These are phyloP conservation scores for Solioccasus polychromus DNA, from an alignment of 768 basidiomycete species.

Conservation along the genomic window DNA sequence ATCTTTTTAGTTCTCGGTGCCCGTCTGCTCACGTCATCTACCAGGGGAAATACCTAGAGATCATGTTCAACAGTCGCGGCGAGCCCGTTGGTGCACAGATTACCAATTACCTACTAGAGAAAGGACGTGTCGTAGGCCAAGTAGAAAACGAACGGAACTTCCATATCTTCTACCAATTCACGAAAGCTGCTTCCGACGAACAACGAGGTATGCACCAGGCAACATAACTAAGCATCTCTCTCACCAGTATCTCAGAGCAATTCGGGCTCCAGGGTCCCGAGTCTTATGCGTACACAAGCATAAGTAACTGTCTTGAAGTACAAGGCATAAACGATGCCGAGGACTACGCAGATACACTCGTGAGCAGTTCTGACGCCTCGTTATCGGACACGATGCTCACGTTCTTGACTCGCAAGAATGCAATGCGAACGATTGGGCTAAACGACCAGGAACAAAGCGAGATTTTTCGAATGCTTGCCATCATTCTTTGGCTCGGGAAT, in stretches of 20 bases:
- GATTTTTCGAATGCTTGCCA: slow-evolving; percentile 91
- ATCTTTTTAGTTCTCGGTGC: background rate
- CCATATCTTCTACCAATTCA: slow-evolving; percentile 99
- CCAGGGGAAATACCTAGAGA: slow-evolving; percentile 98
- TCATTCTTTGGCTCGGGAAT: slow-evolving; percentile 95
- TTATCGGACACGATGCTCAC: slow-evolving; percentile 2
- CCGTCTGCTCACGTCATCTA: slow-evolving; percentile 12
- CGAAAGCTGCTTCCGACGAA: slow-evolving; percentile 86
- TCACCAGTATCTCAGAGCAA: slow-evolving; percentile 55
- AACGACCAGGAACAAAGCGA: slow-evolving; percentile 79
- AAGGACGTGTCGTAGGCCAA: slow-evolving; percentile 94
- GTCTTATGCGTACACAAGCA: slow-evolving; percentile 88
- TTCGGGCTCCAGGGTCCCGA: slow-evolving; percentile 97
- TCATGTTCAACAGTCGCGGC: slow-evolving; percentile 94
- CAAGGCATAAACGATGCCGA: slow-evolving; percentile 84
- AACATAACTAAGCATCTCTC: slow-evolving; percentile 2
- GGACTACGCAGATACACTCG: slow-evolving; percentile 87
- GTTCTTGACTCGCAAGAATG: slow-evolving; percentile 51
- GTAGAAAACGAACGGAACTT: slow-evolving; percentile 96
- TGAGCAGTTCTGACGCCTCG: slow-evolving; percentile 36
- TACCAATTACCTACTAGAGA: slow-evolving; percentile 97
- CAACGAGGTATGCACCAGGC: slow-evolving; percentile 68
- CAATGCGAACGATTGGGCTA: slow-evolving; percentile 94
- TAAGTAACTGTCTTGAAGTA: slow-evolving; percentile 90
- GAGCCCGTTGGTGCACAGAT: slow-evolving; percentile 98